Percentiles rank a stretch among this genome's conserved stretches.
Conservation (phyloP, 345 rosid genomes). For the Populus deltoides region DNA sequence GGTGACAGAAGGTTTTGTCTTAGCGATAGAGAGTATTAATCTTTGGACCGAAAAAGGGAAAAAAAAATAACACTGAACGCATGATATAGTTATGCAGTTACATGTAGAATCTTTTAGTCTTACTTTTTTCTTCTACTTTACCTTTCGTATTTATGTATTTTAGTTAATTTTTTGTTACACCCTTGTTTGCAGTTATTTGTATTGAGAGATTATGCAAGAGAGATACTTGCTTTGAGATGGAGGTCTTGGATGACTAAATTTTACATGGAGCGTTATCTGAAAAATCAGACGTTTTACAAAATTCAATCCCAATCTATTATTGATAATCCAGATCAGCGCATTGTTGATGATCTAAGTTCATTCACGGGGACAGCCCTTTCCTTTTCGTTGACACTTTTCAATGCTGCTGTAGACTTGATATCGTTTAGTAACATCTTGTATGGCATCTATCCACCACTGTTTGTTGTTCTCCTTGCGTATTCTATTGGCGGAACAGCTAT, state of each 20-base stretch:
- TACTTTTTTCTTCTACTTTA: no score
- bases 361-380: slow-evolving; percentile 86
- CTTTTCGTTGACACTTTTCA: slow-evolving; percentile 78
- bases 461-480: slow-evolving; percentile 71
- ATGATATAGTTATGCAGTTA: no score
- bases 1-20: no score
- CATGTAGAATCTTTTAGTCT: no score
- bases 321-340: slow-evolving; percentile 96
- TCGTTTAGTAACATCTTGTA: slow-evolving; percentile 92
- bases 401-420: slow-evolving; percentile 82
- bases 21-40: no score
- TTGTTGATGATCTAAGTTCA: slow-evolving; percentile 84
- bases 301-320: slow-evolving; percentile 90
- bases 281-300: slow-evolving; percentile 71
- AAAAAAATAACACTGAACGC: no score
- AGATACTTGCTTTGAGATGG: slow-evolving; percentile 81
- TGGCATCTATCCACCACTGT: slow-evolving; percentile 86
- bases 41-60: no score
- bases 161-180: neutral
- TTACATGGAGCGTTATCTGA: slow-evolving; percentile 80
- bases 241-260: slow-evolving; percentile 94
- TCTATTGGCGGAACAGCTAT: slow-evolving; percentile 85
- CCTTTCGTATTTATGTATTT: no score
- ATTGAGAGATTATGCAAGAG: slow-evolving; percentile 86
- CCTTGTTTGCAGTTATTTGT: slow-evolving; percentile 65